These are phyloP conservation scores for Neohortaea acidophila DNA, from an alignment of 495 filamentous ascomycete genomes.

Conservation along the genomic window DNA sequence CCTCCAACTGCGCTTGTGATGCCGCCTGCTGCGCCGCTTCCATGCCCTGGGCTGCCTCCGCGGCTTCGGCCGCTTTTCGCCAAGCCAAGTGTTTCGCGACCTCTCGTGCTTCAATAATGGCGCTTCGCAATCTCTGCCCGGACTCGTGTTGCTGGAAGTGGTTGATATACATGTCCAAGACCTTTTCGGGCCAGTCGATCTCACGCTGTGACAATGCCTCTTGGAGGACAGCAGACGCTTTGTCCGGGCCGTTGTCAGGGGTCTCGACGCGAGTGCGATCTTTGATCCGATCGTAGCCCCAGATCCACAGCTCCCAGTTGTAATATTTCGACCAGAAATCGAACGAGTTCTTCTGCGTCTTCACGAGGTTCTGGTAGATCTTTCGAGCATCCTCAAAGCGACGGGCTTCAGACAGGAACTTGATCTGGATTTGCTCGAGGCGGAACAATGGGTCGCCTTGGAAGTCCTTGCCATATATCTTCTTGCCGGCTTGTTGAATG, in stretches of 20 bases:
- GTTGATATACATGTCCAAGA: slow-evolving; percentile 64
- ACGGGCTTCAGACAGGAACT: slow-evolving; percentile 66
- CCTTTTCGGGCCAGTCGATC: slow-evolving; percentile 85
- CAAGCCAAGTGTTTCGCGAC: slow-evolving; percentile 41
- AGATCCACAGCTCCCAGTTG: slow-evolving; percentile 69
- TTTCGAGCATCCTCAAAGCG: slow-evolving; percentile 50
- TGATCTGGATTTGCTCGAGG: slow-evolving; percentile 79
- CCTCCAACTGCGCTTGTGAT: not conserved
- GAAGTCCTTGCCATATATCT: slow-evolving; percentile 58
- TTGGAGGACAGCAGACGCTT: slow-evolving; percentile 57
- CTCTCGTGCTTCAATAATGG: slow-evolving; percentile 44
- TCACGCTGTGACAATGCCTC: slow-evolving; percentile 51
- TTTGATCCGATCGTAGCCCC: slow-evolving; percentile 29
- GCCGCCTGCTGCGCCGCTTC: slow-evolving; percentile 22
- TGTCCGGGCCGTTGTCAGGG: slow-evolving; percentile 32
- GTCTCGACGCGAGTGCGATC: slow-evolving; percentile 22
- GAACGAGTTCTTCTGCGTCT: slow-evolving; percentile 54
- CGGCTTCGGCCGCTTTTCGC: slow-evolving; percentile 50
- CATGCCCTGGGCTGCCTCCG: slow-evolving; percentile 35
- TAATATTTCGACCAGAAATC: slow-evolving; percentile 92
- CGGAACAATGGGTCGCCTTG: slow-evolving; percentile 75
- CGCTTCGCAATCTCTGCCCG: slow-evolving; percentile 52
- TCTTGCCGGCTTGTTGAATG: slow-evolving; percentile 59
- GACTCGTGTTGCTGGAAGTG: slow-evolving; percentile 82
- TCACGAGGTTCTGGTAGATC: slow-evolving; percentile 57